Percentiles rank a stretch among this genome's conserved stretches.
These are phyloP conservation scores for Chlorella sp. DNA, from an alignment of 139 green algal species.

Conservation along the genomic window DNA sequence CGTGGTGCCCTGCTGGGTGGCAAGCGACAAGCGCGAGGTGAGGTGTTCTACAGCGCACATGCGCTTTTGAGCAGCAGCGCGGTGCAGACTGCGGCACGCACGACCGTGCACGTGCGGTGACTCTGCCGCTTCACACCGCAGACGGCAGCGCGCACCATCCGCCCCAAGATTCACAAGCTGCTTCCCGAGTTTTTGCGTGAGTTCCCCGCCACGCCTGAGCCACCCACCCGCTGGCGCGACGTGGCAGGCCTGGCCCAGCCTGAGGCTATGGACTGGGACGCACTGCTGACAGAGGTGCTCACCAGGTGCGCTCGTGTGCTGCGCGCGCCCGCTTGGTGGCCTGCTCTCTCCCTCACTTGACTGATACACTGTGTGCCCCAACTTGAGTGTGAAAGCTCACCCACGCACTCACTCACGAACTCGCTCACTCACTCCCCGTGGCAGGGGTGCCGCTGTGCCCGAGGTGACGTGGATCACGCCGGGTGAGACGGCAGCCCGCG, in stretches of 20 bases:
- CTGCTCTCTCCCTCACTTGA: no score
- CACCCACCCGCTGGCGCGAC: conserved; percentile 2
- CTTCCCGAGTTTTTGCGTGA: conserved; percentile 82
- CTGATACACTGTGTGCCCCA: no score
- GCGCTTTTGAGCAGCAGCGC: neutral
- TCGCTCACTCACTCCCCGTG: no score
- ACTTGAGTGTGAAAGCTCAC: no score
- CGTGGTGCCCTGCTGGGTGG: conserved; percentile 87
- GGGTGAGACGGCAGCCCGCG: conserved; percentile 33
- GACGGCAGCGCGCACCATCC: conserved; percentile 80
- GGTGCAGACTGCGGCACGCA: neutral
- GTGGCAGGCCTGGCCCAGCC: conserved; percentile 8
- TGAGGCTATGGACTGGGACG: conserved; percentile 68
- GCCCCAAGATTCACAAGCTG: conserved; percentile 80
- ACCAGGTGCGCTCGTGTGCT: conserved; percentile 6
- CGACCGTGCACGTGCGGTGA: neutral
- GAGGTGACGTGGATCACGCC: conserved; percentile 82
- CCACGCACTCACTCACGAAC: no score
- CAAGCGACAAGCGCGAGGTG: conserved; percentile 83
- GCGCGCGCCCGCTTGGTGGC: no score
- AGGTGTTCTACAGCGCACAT: no score
- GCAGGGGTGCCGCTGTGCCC: conserved; percentile 57
- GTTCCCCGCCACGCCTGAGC: conserved; percentile 50
- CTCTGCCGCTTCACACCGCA: neutral
- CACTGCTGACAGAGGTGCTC: conserved; percentile 61